Evolutionary conservation across 106 monocot genomes (phyloP).

Genomic region (Dendrobium catenatum): DNA sequence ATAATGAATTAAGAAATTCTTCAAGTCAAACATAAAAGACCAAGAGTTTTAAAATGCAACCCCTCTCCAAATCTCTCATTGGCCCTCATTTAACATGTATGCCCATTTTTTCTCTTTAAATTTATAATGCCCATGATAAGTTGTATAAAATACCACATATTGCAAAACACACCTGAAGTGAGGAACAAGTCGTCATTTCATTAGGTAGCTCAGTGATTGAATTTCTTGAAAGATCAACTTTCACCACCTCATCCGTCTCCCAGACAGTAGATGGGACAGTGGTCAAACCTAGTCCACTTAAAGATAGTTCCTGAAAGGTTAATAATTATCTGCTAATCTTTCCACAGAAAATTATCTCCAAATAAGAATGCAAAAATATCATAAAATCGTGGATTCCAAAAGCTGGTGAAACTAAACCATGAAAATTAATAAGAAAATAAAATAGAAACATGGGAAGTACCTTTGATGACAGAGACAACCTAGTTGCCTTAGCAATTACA

Average conservation of each 20-base stretch:
- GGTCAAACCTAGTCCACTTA: constrained; percentile 69
- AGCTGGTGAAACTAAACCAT: neutral
- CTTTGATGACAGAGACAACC: constrained; percentile 79
- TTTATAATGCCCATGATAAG: neutral
- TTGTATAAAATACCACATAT: neutral
- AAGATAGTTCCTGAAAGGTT: constrained; percentile 56
- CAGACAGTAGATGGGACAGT: constrained; percentile 64
- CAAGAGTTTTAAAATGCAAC: too few relatives aligned
- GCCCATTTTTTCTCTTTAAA: neutral
- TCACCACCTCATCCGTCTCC: constrained; percentile 67
- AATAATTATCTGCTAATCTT: neutral
- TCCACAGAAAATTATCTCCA: neutral
- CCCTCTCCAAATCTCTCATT: neutral
- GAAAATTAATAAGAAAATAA: neutral
- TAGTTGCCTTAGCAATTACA: constrained; percentile 54
- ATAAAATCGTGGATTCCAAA: constrained; percentile 1
- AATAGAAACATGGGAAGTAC: constrained; percentile 23
- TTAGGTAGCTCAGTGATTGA: constrained; percentile 56
- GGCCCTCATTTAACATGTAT: neutral
- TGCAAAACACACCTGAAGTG: constrained; percentile 51
- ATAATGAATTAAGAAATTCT: too few relatives aligned
- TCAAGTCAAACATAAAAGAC: too few relatives aligned
- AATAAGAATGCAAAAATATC: neutral
- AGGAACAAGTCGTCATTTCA: constrained; percentile 57
- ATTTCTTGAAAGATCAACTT: constrained; percentile 89